These are phyloP conservation scores for Solanum acaule DNA, from an alignment of 257 asterid genomes.

Conservation along the genomic window DNA sequence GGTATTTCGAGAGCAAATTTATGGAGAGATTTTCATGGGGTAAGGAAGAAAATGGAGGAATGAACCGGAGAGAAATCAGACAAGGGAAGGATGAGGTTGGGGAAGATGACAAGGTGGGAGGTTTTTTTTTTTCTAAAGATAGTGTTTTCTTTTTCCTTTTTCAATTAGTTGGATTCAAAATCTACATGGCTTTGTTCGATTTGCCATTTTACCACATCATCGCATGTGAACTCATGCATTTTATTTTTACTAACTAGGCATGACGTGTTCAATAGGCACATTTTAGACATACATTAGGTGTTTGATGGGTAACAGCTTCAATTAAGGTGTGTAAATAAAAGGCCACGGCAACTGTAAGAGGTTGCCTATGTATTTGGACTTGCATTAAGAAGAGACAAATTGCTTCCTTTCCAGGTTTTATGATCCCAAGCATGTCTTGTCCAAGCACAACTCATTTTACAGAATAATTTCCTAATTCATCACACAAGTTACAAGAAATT, in stretches of 20 bases:
- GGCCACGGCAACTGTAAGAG: neutral
- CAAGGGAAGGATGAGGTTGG: neutral
- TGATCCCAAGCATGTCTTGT: neutral
- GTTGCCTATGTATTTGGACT: neutral
- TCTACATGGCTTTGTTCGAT: too few species aligned
- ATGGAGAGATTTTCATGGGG: neutral
- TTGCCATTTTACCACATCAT: neutral
- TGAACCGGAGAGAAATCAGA: neutral
- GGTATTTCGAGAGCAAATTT: neutral
- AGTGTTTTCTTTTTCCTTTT: neutral
- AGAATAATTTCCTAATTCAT: neutral
- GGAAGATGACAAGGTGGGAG: neutral
- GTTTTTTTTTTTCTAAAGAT: neutral
- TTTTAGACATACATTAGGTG: neutral
- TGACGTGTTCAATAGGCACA: too few species aligned
- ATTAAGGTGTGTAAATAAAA: neutral
- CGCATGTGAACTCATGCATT: neutral
- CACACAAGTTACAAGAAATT: neutral
- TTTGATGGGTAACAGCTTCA: neutral
- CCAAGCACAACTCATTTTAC: neutral
- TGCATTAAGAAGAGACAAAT: neutral
- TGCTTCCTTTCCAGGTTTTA: neutral
- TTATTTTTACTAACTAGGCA: neutral
- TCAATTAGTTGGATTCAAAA: too few species aligned
- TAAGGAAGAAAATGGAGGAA: neutral